Evolutionary conservation across 2,329 filamentous ascomycete genomes (phyloP), one percentile per base, ranked within the genome.

Genomic region (Nothopassalora personata): DNA sequence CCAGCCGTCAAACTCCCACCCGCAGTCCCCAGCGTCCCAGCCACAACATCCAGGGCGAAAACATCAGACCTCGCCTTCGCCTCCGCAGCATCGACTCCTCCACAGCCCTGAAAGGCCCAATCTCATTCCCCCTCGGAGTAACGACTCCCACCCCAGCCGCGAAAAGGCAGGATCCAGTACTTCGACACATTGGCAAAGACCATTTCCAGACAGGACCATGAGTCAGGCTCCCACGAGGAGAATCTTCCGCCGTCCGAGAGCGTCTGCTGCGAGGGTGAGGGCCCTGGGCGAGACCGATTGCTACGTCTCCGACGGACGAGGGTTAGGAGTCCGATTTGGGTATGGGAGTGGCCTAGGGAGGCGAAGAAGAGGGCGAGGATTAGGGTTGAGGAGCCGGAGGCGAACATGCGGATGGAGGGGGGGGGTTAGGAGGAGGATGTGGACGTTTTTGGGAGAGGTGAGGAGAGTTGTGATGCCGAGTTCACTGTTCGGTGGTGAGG

Each of bases 401-500:
- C 86, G 61, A 85, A 83, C 53, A 87, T 79, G 2, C 86, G 82
- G 5, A 86, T 76, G 68, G 85, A 84, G 30, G 85, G 81, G 64
- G 30, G 85, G 81, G 64, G 84, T 81, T 5, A 79, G 60, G 61
- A 81, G 83, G 19, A 87, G 79, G 2, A 87, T 72, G 65, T 85
- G 83, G 60, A 80, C 76, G 67, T 86, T 83, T 50, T 67, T 68
- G 5, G 73, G 63, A 0, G 80, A 77, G 28, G 63, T 55, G 63
- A 73, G 68, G 30, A 83, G 68, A 6, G 79, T 74, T 13, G 72
- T 62, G 18, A 83, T 66, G 53, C 80, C 80, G n/a, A 79, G 65
- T 66, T n/a, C n/a, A n/a, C n/a, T n/a, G n/a, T n/a, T 82, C 80
- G 13, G 72, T 53, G 19, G 27, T 43, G 31, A 58, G 19, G 45